Percentiles rank a stretch among this genome's conserved stretches.
Evolutionary conservation across 2,329 filamentous ascomycete genomes (phyloP).

Genomic region (Sporothrix variecibatus): DNA sequence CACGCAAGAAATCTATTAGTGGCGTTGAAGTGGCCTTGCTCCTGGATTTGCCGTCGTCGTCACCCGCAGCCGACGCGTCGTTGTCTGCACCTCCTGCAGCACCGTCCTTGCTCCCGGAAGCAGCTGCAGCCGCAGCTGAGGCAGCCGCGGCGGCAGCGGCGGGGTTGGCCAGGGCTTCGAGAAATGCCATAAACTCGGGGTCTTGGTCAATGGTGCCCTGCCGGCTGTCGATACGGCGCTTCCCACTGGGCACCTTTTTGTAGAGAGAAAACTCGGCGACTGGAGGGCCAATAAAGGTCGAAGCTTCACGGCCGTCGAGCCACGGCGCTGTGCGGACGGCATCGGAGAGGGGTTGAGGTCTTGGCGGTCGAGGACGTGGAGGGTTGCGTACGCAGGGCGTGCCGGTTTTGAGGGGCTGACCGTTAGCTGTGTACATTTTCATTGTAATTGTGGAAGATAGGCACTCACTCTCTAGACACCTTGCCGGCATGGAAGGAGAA

Average conservation of each 20-base stretch:
- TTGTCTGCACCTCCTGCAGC: neutral
- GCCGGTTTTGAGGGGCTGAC: slow-evolving; percentile 83
- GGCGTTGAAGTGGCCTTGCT: slow-evolving; percentile 77
- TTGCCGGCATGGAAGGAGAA: slow-evolving; percentile 67
- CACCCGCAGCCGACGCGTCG: slow-evolving; percentile 30
- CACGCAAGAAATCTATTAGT: slow-evolving; percentile 82
- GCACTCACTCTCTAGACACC: slow-evolving; percentile 75
- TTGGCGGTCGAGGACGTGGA: slow-evolving; percentile 75
- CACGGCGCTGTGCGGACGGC: slow-evolving; percentile 69
- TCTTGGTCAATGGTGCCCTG: slow-evolving; percentile 97
- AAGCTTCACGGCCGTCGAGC: slow-evolving; percentile 79
- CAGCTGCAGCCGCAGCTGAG: slow-evolving; percentile 36
- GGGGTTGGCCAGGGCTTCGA: slow-evolving; percentile 81
- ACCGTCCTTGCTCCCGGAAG: slow-evolving; percentile 16
- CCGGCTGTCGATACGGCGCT: slow-evolving; percentile 75
- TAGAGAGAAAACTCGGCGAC: slow-evolving; percentile 80
- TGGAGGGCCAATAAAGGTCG: slow-evolving; percentile 75
- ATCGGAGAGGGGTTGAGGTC: slow-evolving; percentile 68
- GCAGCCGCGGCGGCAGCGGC: slow-evolving; percentile 35
- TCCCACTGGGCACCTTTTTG: slow-evolving; percentile 75
- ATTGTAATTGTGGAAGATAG: neutral
- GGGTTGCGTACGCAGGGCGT: slow-evolving; percentile 74
- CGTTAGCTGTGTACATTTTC: neutral
- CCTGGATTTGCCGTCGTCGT: slow-evolving; percentile 55
- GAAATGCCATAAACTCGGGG: slow-evolving; percentile 89